phyloP scores from a whole-genome alignment of 495 filamentous ascomycete genomes.

The Xylaria telfairii region DNA sequence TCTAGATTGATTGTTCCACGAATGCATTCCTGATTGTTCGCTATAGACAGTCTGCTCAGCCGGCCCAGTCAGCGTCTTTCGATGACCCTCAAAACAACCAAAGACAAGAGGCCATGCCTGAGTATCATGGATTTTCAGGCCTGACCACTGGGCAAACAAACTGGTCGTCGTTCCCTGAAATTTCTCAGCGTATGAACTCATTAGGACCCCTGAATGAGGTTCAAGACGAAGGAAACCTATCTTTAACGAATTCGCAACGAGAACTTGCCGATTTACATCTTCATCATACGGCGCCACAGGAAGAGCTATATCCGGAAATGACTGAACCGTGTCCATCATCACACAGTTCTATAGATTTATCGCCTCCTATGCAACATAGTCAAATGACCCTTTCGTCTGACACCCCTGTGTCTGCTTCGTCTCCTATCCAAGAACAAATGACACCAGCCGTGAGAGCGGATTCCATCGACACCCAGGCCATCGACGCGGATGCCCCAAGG shows the following conservation, averaged over 20 bases:
- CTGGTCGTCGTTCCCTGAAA: constrained; percentile 20
- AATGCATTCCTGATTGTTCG: constrained; percentile 10
- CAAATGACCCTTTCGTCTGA: not conserved
- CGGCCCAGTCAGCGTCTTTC: constrained; percentile 16
- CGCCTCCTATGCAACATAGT: constrained; percentile 1
- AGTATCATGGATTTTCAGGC: constrained; percentile 6
- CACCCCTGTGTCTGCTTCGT: not conserved
- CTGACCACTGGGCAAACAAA: not conserved
- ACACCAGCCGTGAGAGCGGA: not conserved
- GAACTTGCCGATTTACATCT: constrained; percentile 7
- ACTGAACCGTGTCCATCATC: not conserved
- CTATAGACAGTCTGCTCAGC: not conserved
- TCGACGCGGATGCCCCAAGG: not conserved
- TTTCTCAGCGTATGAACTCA: constrained; percentile 22
- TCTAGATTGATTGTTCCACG: not conserved
- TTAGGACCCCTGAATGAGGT: constrained; percentile 21
- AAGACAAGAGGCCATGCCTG: constrained; percentile 18
- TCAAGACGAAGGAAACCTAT: constrained; percentile 22
- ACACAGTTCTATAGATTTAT: not conserved
- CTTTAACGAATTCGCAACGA: constrained; percentile 12
- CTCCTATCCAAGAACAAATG: not conserved
- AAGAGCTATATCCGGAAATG: constrained; percentile 3
- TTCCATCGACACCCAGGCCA: not conserved
- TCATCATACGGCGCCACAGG: not conserved
- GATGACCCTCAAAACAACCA: constrained; percentile 17